Percentiles rank a stretch among this genome's conserved stretches.
Evolutionary conservation across 139 green algal genomes (phyloP).

Genomic region (Coelastrella sp.): DNA sequence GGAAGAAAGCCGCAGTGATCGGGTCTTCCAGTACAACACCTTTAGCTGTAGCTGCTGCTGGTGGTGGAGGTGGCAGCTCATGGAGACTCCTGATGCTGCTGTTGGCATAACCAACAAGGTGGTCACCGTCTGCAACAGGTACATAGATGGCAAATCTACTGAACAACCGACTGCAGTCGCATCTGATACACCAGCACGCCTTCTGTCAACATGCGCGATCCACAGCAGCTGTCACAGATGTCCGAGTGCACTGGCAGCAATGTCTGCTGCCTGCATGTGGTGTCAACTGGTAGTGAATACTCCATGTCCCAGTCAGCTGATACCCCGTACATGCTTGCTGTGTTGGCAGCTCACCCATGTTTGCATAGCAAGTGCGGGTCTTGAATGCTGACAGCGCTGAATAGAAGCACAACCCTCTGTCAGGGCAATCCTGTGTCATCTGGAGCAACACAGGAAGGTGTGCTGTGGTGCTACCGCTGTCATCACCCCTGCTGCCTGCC

Average conservation of each 20-base stretch:
- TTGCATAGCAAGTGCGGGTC: constrained; percentile 82
- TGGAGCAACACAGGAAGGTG: constrained; percentile 61
- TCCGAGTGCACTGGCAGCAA: no score
- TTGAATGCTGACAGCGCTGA: constrained; percentile 74
- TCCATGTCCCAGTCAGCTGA: no score
- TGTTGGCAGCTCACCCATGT: constrained; percentile 53
- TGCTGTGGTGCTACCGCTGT: background rate
- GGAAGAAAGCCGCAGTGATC: constrained; percentile 47
- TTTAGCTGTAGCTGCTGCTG: constrained; percentile 6
- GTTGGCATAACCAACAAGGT: constrained; percentile 91
- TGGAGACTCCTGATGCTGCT: constrained; percentile 70
- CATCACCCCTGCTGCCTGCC: background rate
- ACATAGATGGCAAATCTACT: no score
- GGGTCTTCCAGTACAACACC: constrained; percentile 80
- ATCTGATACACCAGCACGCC: no score
- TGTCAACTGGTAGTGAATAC: no score
- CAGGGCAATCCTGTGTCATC: constrained; percentile 68
- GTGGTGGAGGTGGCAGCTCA: constrained; percentile 70
- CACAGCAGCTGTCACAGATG: no score
- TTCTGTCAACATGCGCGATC: no score
- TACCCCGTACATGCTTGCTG: no score
- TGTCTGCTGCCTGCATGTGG: no score
- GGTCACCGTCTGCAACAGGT: constrained; percentile 62
- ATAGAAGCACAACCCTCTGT: constrained; percentile 66
- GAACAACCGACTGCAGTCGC: no score